Evolutionary conservation across 768 basidiomycete genomes (phyloP).

Genomic region (Suillus spraguei): DNA sequence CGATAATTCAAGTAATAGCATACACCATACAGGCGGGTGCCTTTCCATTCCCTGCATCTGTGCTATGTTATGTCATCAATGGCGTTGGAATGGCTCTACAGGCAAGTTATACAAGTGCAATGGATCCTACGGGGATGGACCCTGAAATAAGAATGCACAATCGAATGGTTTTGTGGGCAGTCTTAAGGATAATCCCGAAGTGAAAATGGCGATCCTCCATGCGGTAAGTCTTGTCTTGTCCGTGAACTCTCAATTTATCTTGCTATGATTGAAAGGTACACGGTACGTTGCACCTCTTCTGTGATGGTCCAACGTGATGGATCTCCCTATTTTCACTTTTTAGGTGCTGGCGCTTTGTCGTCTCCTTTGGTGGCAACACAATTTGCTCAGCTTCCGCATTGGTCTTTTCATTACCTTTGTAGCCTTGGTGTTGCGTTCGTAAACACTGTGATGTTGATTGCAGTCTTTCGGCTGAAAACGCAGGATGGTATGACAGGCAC

Average conservation of each 20-base stretch:
- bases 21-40: too few species aligned
- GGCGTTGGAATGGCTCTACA: constrained; percentile 48
- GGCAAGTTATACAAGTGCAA: constrained; percentile 32
- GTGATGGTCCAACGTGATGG: neutral
- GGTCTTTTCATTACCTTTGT: too few species aligned
- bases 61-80: constrained; percentile 43
- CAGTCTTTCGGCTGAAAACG: too few species aligned
- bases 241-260: neutral
- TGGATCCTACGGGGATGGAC: neutral
- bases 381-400: constrained; percentile 48
- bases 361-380: constrained; percentile 58
- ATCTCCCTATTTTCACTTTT: neutral
- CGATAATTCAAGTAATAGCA: too few species aligned
- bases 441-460: too few species aligned
- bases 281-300: neutral
- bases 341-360: constrained; percentile 50
- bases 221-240: constrained; percentile 41
- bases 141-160: constrained; percentile 42
- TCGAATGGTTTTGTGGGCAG: constrained; percentile 48
- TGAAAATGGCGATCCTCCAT: constrained; percentile 46
- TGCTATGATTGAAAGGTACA: neutral
- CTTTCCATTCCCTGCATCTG: constrained; percentile 48
- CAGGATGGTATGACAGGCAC: too few species aligned
- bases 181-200: constrained; percentile 38
- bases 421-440: too few species aligned